Evolutionary conservation across 306 rosid species (phyloP).

Genomic region (Mucuna pruriens): DNA sequence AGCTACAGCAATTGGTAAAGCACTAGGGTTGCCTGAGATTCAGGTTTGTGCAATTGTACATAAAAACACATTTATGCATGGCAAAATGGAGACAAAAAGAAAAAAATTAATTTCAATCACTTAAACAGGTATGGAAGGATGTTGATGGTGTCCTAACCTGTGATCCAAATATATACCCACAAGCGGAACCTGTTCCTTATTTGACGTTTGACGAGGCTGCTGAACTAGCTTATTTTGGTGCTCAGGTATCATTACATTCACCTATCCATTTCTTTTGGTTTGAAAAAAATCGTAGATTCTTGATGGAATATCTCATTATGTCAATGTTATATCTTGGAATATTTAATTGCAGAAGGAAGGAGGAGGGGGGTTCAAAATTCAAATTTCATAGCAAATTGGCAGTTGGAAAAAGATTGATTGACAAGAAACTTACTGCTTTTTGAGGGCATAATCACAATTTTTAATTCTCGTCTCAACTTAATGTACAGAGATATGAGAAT

Average conservation of each 20-base stretch:
- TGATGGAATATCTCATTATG: neutral
- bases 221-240: slow-evolving; percentile 98
- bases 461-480: no score
- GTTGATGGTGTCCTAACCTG: slow-evolving; percentile 98
- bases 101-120: slow-evolving; percentile 30
- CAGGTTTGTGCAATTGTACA: slow-evolving; percentile 58
- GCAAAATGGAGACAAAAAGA: slow-evolving; percentile 3
- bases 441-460: no score
- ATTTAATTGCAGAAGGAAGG: no score
- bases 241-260: slow-evolving; percentile 69
- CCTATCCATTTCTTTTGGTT: slow-evolving; percentile 35
- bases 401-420: no score
- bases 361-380: no score
- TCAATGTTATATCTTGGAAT: neutral
- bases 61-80: neutral
- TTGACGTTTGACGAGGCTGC: slow-evolving; percentile 99
- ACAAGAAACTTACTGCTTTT: no score
- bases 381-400: no score
- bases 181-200: slow-evolving; percentile 83
- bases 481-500: no score
- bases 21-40: slow-evolving; percentile 89
- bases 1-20: slow-evolving; percentile 96
- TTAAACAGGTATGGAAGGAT: slow-evolving; percentile 96
- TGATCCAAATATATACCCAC: slow-evolving; percentile 80
- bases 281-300: neutral